Evolutionary conservation across 805 yeast species (phyloP), one percentile per base, ranked within the genome.

Genomic region (Candida xiaguanensis): DNA sequence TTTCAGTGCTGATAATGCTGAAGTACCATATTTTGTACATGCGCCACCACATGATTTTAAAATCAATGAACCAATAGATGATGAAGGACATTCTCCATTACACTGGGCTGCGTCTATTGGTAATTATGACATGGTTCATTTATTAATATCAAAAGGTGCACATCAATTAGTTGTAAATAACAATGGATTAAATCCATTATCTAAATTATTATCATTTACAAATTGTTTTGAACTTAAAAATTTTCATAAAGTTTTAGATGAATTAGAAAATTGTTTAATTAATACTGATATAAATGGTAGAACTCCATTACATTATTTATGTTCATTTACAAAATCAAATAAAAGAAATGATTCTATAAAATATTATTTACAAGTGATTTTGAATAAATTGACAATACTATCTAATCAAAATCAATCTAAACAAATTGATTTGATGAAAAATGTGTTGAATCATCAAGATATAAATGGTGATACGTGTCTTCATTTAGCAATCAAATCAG

Each of bases 71-170:
- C 80, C 88, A 3, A 86, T 93, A 18, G 99, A 93, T 57, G 90
- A 86, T 42, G 97, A 93, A 55, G 95, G 96, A 1, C 95, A 93
- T 55, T 85, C 96, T 0, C 84, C 95, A 2, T 80, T 93, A 49
- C 99, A 93, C 61, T 93, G 98, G 97, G 95, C 98, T 0, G 88
- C 97, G 44, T 85, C 98, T 1, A 88, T 93, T 77, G 99, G 98
- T 3, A 86, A 82, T 56, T 62, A 83, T 24, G 75, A 74, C 34
- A 80, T 90, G 62, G 80, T 87, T 40, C 93, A 84, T 48, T 75
- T 89, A 11, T 70, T 93, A 30, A 63, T 87, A 22, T 70, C 79
- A 20, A 78, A 82, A 28, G 95, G 96, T 4, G 93, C 95, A 2
- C 76, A 81, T 61, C 67, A 73, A 13, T 51, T 68, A 31, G 70